Evolutionary conservation across 164 flowering plant species (phyloP), one percentile per base, ranked within the genome.

Genomic region (Hamamelis virginiana): DNA sequence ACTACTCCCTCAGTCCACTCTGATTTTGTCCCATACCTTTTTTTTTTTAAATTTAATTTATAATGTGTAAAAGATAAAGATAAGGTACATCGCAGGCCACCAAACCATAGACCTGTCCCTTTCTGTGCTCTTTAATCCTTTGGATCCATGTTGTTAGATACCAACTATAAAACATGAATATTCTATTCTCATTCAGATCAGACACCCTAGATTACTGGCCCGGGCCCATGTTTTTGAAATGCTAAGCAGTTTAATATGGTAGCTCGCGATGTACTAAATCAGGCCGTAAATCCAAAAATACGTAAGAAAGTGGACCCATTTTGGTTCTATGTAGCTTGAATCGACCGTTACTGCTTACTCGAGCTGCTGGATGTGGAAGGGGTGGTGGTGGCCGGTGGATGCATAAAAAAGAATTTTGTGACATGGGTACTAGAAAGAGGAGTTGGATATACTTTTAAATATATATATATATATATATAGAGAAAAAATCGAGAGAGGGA

Each of bases 401-500:
- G 19, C 23, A 33, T n/a, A 43, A 48, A 50, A n/a, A n/a, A 26
- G 16, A 12, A 15, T 14, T 55, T 51, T 41, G 4, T 27, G 22
- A 50, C 57, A 66, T 59, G 55, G 71, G 69, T 71, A 62, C 25
- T 22, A 53, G 72, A 63, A 63, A 51, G 27, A 62, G 59, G 69
- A 57, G 44, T 71, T 68, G 45, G 65, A 44, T 6, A 21, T 62
- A 23, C 8, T 18, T 21, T 9, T 19, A 10, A 33, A 26, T 19
- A 4, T 25, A 18, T 19, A 10, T 53, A 26, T 19, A 4, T 25
- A 14, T 11, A 3, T 68, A 50, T 62, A 64, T 62, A 57, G 77
- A 62, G 60, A 16, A 64, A 27, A 69, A 52, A 50, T 70, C 68
- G 57, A 50, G 65, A 64, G 65, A 57, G 77, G 59, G 60, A 16